These are phyloP conservation scores for Cicer cuneatum DNA, from an alignment of 306 rosid species.

Conservation along the genomic window DNA sequence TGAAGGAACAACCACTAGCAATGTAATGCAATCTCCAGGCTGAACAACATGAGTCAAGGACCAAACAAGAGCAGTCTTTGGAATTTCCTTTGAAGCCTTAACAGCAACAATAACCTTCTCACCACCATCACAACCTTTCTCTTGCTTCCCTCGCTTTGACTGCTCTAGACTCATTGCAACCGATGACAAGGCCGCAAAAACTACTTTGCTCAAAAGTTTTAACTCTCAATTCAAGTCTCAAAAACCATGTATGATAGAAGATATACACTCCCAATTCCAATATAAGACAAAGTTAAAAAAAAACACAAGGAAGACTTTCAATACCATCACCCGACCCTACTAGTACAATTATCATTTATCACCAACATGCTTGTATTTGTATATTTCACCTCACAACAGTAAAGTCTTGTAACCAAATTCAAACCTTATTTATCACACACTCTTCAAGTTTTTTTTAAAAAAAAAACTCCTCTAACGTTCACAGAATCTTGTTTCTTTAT, in stretches of 20 bases:
- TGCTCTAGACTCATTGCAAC: slow-evolving; percentile 75
- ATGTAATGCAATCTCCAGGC: slow-evolving; percentile 93
- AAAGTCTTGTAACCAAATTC: slow-evolving; percentile 56
- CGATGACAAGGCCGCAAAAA: slow-evolving; percentile 20
- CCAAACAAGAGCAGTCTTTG: slow-evolving; percentile 94
- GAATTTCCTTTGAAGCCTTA: slow-evolving; percentile 91
- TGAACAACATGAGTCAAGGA: slow-evolving; percentile 98
- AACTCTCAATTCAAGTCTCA: slow-evolving; percentile 56
- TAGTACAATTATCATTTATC: slow-evolving; percentile 42
- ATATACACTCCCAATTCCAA: slow-evolving; percentile 7
- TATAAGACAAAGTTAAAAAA: slow-evolving; percentile 21
- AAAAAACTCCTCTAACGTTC: slow-evolving; percentile 40
- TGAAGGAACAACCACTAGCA: slow-evolving; percentile 92
- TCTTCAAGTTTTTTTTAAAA: background rate
- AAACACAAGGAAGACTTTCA: slow-evolving; percentile 39
- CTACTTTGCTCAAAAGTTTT: slow-evolving; percentile 38
- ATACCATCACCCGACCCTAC: slow-evolving; percentile 52
- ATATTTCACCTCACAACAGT: slow-evolving; percentile 41
- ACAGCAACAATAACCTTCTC: slow-evolving; percentile 96
- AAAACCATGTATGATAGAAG: slow-evolving; percentile 39
- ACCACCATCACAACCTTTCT: slow-evolving; percentile 73
- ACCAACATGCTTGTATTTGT: slow-evolving; percentile 49
- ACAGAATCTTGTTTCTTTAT: slow-evolving; percentile 48
- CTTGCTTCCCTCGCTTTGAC: slow-evolving; percentile 76
- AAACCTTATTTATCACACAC: slow-evolving; percentile 22